Percentiles rank a stretch among this genome's conserved stretches.
Conservation (phyloP, 345 rosid genomes). For the Jatropha curcas region DNA sequence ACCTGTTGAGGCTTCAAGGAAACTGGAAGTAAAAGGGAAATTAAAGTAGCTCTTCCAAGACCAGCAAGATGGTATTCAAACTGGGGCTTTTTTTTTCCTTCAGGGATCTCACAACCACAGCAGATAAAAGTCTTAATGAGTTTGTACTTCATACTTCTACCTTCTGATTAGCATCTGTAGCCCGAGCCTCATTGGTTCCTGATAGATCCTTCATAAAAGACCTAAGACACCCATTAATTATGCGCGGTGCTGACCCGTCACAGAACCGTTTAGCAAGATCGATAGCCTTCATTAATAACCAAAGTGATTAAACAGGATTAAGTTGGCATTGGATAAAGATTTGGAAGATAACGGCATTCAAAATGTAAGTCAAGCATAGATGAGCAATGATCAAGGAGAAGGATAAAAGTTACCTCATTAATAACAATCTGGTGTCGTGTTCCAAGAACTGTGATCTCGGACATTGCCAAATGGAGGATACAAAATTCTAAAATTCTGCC, state of each 20-base stretch:
- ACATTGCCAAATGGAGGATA: slow-evolving; percentile 93
- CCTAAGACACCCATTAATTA: slow-evolving; percentile 92
- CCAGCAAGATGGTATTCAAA: background rate
- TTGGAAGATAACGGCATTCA: background rate
- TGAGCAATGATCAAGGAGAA: background rate
- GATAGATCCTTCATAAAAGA: slow-evolving; percentile 64
- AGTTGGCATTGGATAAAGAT: background rate
- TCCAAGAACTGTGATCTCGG: slow-evolving; percentile 79
- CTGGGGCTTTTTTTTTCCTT: background rate
- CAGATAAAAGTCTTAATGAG: slow-evolving; percentile 1
- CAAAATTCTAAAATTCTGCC: slow-evolving; percentile 87
- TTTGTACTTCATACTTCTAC: slow-evolving; percentile 16
- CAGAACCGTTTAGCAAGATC: slow-evolving; percentile 98
- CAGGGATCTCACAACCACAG: background rate
- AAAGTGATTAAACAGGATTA: background rate
- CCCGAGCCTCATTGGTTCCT: slow-evolving; percentile 29
- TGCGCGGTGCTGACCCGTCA: slow-evolving; percentile 90
- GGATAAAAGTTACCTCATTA: slow-evolving; percentile 63
- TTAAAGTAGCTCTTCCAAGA: background rate
- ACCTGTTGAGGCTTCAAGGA: background rate
- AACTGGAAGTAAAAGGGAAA: background rate
- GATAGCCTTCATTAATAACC: slow-evolving; percentile 58
- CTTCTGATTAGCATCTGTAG: slow-evolving; percentile 34
- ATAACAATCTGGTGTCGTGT: slow-evolving; percentile 92
- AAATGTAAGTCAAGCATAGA: background rate